Percentiles rank a stretch among this genome's conserved stretches.
Conservation (phyloP, 164 flowering plant species). For the Houttuynia cordata region DNA sequence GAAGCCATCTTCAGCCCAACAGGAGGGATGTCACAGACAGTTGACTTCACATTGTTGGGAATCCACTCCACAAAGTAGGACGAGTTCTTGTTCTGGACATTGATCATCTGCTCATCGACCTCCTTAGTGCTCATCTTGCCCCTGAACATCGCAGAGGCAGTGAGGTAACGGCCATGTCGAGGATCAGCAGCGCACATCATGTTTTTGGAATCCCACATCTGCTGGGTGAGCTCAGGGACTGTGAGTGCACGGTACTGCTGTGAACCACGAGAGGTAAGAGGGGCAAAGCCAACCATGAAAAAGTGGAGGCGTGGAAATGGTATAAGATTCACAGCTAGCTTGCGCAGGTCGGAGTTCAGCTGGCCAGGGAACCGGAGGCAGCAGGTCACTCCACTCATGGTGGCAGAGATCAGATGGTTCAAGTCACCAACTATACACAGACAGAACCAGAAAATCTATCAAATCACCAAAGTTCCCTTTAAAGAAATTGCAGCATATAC, state of each 20-base stretch:
- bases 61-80: conserved; percentile 91
- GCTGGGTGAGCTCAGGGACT: conserved; percentile 15
- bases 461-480: neutral
- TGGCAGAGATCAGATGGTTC: conserved; percentile 6
- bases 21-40: conserved; percentile 34
- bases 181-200: conserved; percentile 19
- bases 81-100: conserved; percentile 83
- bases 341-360: conserved; percentile 4
- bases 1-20: conserved; percentile 69
- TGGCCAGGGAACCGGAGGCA: conserved; percentile 5
- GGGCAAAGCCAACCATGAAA: conserved; percentile 4
- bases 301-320: conserved; percentile 3
- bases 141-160: conserved; percentile 30
- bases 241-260: conserved; percentile 77
- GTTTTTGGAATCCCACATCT: conserved; percentile 17
- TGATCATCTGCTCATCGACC: conserved; percentile 78
- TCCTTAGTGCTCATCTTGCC: conserved; percentile 90
- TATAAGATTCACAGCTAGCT: conserved; percentile 3
- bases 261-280: conserved; percentile 65
- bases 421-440: neutral
- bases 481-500: neutral
- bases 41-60: conserved; percentile 40
- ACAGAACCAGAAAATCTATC: neutral
- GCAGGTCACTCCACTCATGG: conserved; percentile 5
- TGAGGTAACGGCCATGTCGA: conserved; percentile 4